Conservation (phyloP, 2,329 filamentous ascomycete species). For the Aspergillus quadrilineatus region DNA sequence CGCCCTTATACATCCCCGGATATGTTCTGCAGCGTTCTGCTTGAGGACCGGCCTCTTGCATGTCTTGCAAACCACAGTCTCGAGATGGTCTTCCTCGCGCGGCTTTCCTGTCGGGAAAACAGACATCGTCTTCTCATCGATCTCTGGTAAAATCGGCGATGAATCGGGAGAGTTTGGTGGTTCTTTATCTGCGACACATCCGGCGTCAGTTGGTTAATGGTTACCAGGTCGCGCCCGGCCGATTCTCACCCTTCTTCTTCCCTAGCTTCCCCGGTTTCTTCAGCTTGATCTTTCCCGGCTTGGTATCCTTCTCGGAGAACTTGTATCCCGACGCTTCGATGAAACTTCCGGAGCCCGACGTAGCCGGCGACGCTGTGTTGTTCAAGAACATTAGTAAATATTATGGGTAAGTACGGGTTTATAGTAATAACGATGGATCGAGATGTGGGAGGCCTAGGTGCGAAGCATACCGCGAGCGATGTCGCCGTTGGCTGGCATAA, state of each 20-base stretch:
- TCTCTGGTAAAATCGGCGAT: constrained; percentile 50
- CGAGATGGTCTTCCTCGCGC: constrained; percentile 75
- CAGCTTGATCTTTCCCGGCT: constrained; percentile 46
- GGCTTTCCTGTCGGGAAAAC: constrained; percentile 80
- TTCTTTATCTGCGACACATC: constrained; percentile 6
- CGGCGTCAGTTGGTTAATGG: not conserved
- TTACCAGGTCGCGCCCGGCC: constrained; percentile 6
- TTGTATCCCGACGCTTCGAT: constrained; percentile 49
- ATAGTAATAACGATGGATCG: not conserved
- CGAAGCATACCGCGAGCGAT: constrained; percentile 33
- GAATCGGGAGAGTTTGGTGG: constrained; percentile 35
- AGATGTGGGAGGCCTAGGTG: constrained; percentile 4
- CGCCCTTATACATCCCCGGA: constrained; percentile 76
- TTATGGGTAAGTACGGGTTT: not conserved
- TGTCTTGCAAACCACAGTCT: constrained; percentile 84
- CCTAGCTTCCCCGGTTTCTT: constrained; percentile 34
- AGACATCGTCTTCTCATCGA: constrained; percentile 73
- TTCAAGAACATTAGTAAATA: not conserved
- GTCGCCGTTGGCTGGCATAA: constrained; percentile 39
- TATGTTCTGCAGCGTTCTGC: constrained; percentile 72
- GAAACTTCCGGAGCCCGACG: constrained; percentile 35
- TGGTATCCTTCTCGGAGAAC: constrained; percentile 46
- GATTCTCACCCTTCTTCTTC: constrained; percentile 38
- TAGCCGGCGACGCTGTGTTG: constrained; percentile 27
- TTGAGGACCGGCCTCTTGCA: constrained; percentile 87